Evolutionary conservation across 495 filamentous ascomycete genomes (phyloP), one percentile per base, ranked within the genome.

Genomic region (Parathielavia hyrcaniae): DNA sequence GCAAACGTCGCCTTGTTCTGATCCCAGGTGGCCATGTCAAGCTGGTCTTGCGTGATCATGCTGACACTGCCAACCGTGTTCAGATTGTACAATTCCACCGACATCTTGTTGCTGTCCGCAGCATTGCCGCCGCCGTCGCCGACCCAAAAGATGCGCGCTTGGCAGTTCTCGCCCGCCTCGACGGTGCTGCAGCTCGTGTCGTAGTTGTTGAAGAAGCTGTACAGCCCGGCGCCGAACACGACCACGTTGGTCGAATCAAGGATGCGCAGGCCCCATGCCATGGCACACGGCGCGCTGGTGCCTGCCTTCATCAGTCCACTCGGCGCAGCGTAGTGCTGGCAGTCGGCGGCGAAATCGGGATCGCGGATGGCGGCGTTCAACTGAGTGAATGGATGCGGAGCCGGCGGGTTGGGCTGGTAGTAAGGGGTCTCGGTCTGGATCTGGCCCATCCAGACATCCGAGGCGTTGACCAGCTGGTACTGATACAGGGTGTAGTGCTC

Each of bases 371-470:
- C 70, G 0, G 77, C 76, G 73, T 85, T 87, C 5, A 40, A 84
- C 80, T 35, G 69, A 71, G 44, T 45, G 74, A 86, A 92, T 1
- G 88, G 86, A 10, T 71, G 74, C 4, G 86, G 75, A 0, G 89
- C 82, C 50, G 80, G 77, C 1, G 91, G 91, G 74, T 95, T 95
- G 56, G 81, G 78, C 71, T 93, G 89, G 75, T 86, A 91, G 75
- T 97, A 96, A 4, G 91, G 88, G 1, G 91, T 93, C 72, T 97
- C 91, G 16, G 88, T 85, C 69, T 97, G 91, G 54, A 93, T 90
- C 50, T 89, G 73, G 7, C 83, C 87, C 79, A 92, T 86, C 71
- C 87, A 95, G 58, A 95, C 74, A 64, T 93, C 87, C 61, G 84
- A 72, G 0, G 91, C 86, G 55, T 86, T 86, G 57, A 82, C 73